Conservation (phyloP, 192 early-diverging fungal genomes). For the Umbelopsis ramanniana region DNA sequence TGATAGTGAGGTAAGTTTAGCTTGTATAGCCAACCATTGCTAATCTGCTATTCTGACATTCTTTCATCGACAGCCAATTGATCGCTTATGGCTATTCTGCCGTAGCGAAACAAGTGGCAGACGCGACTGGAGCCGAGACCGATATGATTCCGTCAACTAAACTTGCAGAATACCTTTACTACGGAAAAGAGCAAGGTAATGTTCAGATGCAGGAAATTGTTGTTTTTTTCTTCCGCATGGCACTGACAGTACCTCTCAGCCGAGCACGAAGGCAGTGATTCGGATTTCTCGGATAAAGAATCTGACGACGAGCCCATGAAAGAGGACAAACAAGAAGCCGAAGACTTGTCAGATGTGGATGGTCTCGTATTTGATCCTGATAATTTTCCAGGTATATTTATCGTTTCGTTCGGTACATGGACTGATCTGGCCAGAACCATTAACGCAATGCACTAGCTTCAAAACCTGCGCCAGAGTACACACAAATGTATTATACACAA, state of each 20-base stretch:
- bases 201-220: not conserved
- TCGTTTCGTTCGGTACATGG: no score
- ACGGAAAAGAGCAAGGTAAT: conserved; percentile 64
- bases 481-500: conserved; percentile 41
- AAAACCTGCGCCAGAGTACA: conserved; percentile 35
- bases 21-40: not conserved
- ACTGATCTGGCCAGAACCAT: no score
- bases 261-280: conserved; percentile 28
- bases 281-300: conserved; percentile 29
- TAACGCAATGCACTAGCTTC: conserved; percentile 14
- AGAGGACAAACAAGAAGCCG: conserved; percentile 18
- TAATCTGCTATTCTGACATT: not conserved
- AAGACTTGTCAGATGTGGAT: not conserved
- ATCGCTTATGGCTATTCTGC: conserved; percentile 56
- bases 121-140: conserved; percentile 66
- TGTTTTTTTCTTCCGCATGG: not conserved
- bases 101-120: conserved; percentile 62
- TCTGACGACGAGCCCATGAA: conserved; percentile 27
- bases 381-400: not conserved
- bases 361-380: not conserved
- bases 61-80: conserved; percentile 42
- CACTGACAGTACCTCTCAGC: not conserved
- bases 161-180: conserved; percentile 63
- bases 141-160: conserved; percentile 62
- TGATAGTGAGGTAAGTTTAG: conserved; percentile 37